These are phyloP conservation scores for Phylloporus arenicola DNA, from an alignment of 768 basidiomycete genomes.

Conservation along the genomic window DNA sequence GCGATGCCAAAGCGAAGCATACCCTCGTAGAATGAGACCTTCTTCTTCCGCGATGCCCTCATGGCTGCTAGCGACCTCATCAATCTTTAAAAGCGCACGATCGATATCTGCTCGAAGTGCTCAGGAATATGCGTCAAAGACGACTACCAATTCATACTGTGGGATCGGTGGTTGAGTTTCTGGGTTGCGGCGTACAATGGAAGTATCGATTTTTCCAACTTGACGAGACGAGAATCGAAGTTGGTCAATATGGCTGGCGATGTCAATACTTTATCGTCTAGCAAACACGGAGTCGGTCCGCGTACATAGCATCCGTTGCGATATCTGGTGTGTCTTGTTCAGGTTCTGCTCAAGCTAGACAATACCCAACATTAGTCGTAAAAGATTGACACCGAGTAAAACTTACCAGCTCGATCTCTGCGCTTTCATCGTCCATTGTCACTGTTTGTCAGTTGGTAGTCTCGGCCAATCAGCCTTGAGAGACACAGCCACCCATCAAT, in stretches of 20 bases:
- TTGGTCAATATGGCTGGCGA: slow-evolving; percentile 72
- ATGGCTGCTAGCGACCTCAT: slow-evolving; percentile 69
- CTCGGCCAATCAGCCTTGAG: no score
- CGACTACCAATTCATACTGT: slow-evolving; percentile 46
- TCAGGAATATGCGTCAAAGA: neutral
- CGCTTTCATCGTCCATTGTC: slow-evolving; percentile 25
- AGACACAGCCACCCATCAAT: neutral
- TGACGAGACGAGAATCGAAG: slow-evolving; percentile 76
- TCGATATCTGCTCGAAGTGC: slow-evolving; percentile 59
- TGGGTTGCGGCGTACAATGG: slow-evolving; percentile 80
- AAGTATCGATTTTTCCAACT: slow-evolving; percentile 79
- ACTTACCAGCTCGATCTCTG: slow-evolving; percentile 23
- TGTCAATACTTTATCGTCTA: slow-evolving; percentile 17
- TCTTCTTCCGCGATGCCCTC: slow-evolving; percentile 77
- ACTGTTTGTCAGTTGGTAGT: neutral
- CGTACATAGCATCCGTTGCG: slow-evolving; percentile 81
- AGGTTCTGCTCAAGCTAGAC: slow-evolving; percentile 78
- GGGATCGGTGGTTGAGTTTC: slow-evolving; percentile 61
- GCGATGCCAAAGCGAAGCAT: slow-evolving; percentile 6
- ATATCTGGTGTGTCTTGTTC: slow-evolving; percentile 79
- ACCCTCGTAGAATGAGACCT: slow-evolving; percentile 75
- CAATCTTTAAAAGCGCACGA: slow-evolving; percentile 68
- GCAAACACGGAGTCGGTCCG: slow-evolving; percentile 2
- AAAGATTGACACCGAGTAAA: neutral
- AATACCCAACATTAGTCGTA: neutral